A percentile compares a stretch with the other conserved stretches of the same genome.
Evolutionary conservation across 352 stramenopile species (phyloP).

Genomic region (Phytopythium mirpurense): DNA sequence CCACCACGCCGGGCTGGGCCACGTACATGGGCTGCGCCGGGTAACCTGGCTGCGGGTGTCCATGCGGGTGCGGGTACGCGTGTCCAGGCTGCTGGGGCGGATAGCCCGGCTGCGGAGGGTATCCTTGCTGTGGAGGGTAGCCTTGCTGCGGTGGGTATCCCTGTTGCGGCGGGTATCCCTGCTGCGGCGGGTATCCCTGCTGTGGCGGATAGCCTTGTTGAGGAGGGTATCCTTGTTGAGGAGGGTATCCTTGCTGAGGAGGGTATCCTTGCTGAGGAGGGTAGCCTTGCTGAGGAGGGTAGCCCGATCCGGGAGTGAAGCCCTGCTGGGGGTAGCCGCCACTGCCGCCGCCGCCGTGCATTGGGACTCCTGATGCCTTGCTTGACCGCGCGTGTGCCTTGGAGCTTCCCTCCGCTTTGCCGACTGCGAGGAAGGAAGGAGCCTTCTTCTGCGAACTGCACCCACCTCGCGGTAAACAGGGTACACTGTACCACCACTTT

Average conservation of each 20-base stretch:
- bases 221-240: constrained; percentile 1
- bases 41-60: constrained; percentile 12
- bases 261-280: constrained; percentile 23
- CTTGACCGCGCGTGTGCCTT: background rate
- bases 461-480: background rate
- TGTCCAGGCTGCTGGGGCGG: constrained; percentile 14
- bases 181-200: constrained; percentile 22
- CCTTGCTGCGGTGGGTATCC: constrained; percentile 11
- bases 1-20: constrained; percentile 20
- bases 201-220: constrained; percentile 20
- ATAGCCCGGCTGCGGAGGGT: constrained; percentile 13
- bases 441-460: background rate
- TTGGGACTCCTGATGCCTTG: no score
- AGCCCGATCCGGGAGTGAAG: constrained; percentile 19
- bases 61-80: constrained; percentile 8
- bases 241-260: constrained; percentile 8
- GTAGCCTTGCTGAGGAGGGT: constrained; percentile 26
- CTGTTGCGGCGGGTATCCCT: constrained; percentile 17
- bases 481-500: no score
- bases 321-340: constrained; percentile 15
- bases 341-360: constrained; percentile 2
- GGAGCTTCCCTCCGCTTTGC: background rate
- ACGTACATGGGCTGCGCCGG: constrained; percentile 20
- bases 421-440: background rate
- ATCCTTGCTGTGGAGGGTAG: constrained; percentile 13